Conservation (phyloP, 108 stramenopile species). For the Conticribra guillardii region DNA sequence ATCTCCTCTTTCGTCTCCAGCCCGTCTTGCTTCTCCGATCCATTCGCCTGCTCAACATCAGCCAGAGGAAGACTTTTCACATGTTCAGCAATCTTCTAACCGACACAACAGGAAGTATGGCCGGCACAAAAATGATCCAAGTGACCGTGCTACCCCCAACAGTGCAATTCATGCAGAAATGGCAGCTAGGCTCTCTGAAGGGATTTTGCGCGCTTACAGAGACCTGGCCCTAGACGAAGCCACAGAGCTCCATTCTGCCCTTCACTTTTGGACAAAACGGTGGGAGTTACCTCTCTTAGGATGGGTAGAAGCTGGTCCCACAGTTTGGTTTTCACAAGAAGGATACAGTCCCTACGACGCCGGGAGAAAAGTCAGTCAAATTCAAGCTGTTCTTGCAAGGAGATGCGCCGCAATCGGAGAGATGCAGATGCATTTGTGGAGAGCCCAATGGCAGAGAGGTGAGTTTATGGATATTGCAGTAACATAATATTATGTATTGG, state of each 20-base stretch:
- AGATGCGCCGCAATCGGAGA: conserved; percentile 83
- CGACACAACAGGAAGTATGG: neutral
- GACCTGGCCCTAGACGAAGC: conserved; percentile 86
- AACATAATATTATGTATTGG: neutral
- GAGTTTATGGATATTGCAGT: neutral
- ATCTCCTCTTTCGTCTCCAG: conserved; percentile 10
- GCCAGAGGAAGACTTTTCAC: neutral
- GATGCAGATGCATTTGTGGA: conserved; percentile 76
- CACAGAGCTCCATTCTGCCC: conserved; percentile 67
- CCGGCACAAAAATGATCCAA: neutral
- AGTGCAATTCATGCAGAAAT: conserved; percentile 58
- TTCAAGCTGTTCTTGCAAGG: conserved; percentile 84
- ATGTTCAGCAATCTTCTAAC: neutral
- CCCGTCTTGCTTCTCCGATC: conserved; percentile 6
- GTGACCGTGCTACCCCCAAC: neutral
- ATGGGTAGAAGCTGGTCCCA: conserved; percentile 82
- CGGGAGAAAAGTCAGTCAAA: conserved; percentile 82
- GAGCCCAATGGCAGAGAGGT: conserved; percentile 76
- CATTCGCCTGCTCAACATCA: conserved; percentile 1
- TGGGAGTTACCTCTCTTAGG: conserved; percentile 80
- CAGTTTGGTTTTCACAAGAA: conserved; percentile 59
- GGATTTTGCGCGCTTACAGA: conserved; percentile 79
- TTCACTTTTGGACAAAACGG: conserved; percentile 77
- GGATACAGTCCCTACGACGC: conserved; percentile 71
- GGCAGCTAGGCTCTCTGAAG: conserved; percentile 83